These are phyloP conservation scores for Streptanthus diversifolius DNA, from an alignment of 345 rosid genomes.

Conservation along the genomic window DNA sequence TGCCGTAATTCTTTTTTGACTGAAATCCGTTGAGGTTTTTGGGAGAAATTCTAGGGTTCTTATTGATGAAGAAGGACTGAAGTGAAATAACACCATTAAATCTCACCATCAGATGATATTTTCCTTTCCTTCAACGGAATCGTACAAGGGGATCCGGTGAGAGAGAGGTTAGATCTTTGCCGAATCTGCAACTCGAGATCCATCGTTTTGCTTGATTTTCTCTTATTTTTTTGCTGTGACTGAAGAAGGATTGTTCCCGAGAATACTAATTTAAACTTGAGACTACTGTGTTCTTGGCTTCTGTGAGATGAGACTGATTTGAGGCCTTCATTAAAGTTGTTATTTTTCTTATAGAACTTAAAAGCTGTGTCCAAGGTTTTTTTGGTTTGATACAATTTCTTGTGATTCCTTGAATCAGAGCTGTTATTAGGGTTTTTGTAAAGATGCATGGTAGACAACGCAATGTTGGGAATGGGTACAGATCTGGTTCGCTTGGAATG, in stretches of 20 bases:
- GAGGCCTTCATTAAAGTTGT: neutral
- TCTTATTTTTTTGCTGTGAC: neutral
- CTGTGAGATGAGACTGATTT: neutral
- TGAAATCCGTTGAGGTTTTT: neutral
- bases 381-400: neutral
- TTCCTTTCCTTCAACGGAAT: constrained; percentile 2
- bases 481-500: constrained; percentile 68
- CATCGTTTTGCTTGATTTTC: constrained; percentile 13
- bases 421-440: neutral
- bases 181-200: constrained; percentile 33
- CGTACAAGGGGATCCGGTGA: constrained; percentile 6
- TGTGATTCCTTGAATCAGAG: constrained; percentile 6
- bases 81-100: neutral
- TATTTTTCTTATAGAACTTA: neutral
- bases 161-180: constrained; percentile 29
- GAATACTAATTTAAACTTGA: neutral
- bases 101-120: neutral
- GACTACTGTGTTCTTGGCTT: neutral
- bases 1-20: neutral
- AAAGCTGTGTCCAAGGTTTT: neutral
- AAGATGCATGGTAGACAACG: constrained; percentile 90
- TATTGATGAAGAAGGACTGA: constrained; percentile 16
- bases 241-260: constrained; percentile 1
- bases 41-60: constrained; percentile 23
- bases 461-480: constrained; percentile 82